Base-by-base conservation (phyloP, 2,329 filamentous ascomycete genomes). In the Apiospora kogelbergensis region DNA sequence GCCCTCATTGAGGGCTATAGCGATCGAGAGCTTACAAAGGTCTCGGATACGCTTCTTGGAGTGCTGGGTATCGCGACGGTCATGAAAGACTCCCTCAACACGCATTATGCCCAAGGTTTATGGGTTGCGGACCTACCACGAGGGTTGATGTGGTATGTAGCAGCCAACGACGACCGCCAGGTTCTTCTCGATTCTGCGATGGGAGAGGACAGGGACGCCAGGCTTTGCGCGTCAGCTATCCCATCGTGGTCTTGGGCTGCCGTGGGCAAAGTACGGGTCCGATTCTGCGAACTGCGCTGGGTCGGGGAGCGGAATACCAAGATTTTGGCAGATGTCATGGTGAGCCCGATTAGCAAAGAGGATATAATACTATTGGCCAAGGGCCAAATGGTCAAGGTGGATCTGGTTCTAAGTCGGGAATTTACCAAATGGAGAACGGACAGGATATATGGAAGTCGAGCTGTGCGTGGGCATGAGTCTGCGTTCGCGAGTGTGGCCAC, bases 161-260 rank as follows among this genome's bases (percentile, higher is more conserved):
- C 70, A 20, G 60, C 65, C 44, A 74, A 75, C 48, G 73, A 74
- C 17, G 5, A 53, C 1, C 70, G 73, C 2, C 17, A 65, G 4
- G 68, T 72, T 9, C 2, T 13, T 2, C n/a, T 3, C 11, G 6
- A 3, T 1, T 3, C 46, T 22, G 6, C 30, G 3, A 30, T 6
- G 2, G 3, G 3, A 1, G 2, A 2, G 1, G 0, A 40, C 7
- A 30, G 13, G 3, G 17, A 4, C 30, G 2, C 1, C 11, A 17
- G 10, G 0, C 3, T 0, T 17, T 37, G 30, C 0, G n/a, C 15
- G 4, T 13, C 42, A 11, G 17, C 22, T 2, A 37, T 66, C 22
- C 73, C 73, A 1, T 71, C 71, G 0, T 75, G 73, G 73, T 72
- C 72, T n/a, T 75, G 73, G 73, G 70, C 69, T 17, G 70, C 71